These are phyloP conservation scores for Zymoseptoria passerinii DNA, from an alignment of 2,329 filamentous ascomycete species.

Conservation along the genomic window DNA sequence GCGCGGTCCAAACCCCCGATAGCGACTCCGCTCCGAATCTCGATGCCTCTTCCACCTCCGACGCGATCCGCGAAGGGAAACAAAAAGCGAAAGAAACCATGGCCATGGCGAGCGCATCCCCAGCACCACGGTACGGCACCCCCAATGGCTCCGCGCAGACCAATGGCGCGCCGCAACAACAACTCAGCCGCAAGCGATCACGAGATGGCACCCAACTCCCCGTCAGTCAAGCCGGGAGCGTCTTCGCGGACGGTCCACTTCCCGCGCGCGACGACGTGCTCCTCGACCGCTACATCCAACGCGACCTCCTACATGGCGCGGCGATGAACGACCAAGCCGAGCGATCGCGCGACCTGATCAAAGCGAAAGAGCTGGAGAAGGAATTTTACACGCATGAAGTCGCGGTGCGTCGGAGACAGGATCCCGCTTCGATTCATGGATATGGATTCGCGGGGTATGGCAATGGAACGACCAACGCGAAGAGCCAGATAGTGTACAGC, in stretches of 20 bases:
- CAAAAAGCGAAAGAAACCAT: constrained; percentile 53
- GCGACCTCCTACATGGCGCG: constrained; percentile 52
- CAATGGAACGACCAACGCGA: constrained; percentile 71
- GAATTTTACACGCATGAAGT: constrained; percentile 59
- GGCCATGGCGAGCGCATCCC: constrained; percentile 35
- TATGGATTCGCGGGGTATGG: constrained; percentile 80
- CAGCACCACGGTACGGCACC: constrained; percentile 19
- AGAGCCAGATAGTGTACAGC: constrained; percentile 69
- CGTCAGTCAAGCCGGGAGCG: constrained; percentile 22
- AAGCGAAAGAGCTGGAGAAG: constrained; percentile 57
- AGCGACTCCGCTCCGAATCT: constrained; percentile 13
- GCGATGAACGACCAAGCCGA: constrained; percentile 43
- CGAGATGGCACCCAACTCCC: constrained; percentile 50
- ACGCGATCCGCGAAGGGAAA: constrained; percentile 49
- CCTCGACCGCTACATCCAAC: constrained; percentile 56
- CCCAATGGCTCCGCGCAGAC: constrained; percentile 25
- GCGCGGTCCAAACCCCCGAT: constrained; percentile 18
- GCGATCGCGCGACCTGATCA: constrained; percentile 40
- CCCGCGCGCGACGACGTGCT: constrained; percentile 31
- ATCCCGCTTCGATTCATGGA: constrained; percentile 54
- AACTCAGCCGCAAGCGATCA: constrained; percentile 49
- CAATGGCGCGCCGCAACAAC: constrained; percentile 38
- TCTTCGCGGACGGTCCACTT: constrained; percentile 12
- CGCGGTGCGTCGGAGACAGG: constrained; percentile 50
- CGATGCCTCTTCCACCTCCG: constrained; percentile 12